Evolutionary conservation across 2,329 filamentous ascomycete genomes (phyloP).

Genomic region (Claviceps arundinis): DNA sequence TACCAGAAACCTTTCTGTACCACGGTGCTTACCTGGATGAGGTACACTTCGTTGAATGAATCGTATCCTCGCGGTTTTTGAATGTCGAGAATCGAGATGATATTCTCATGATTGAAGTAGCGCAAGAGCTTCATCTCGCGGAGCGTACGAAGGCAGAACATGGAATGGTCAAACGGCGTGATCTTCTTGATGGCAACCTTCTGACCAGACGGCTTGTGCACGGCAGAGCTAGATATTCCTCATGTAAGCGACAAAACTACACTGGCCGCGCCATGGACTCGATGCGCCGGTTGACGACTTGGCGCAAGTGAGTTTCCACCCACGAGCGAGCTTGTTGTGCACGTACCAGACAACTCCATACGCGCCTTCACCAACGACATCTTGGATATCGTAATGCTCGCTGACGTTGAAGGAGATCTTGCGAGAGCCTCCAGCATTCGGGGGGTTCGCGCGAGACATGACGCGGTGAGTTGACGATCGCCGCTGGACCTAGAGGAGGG

Average conservation of each 20-base stretch:
- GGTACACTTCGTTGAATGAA: slow-evolving; percentile 92
- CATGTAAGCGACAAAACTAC: neutral
- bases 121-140: slow-evolving; percentile 98
- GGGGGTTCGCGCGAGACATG: slow-evolving; percentile 46
- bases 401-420: slow-evolving; percentile 99
- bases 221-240: slow-evolving; percentile 55
- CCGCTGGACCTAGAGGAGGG: neutral
- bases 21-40: slow-evolving; percentile 67
- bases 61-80: slow-evolving; percentile 96
- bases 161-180: slow-evolving; percentile 96
- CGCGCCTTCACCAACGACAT: slow-evolving; percentile 96
- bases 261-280: too few relatives aligned
- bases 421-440: slow-evolving; percentile 51
- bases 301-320: neutral
- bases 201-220: slow-evolving; percentile 95
- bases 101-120: slow-evolving; percentile 99
- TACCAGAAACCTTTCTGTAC: neutral
- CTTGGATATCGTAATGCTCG: slow-evolving; percentile 98
- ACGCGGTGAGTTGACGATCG: slow-evolving; percentile 7
- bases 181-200: slow-evolving; percentile 99
- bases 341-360: slow-evolving; percentile 92
- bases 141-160: slow-evolving; percentile 93
- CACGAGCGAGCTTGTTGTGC: neutral
- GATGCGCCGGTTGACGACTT: neutral
- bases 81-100: slow-evolving; percentile 98